Base-by-base conservation (phyloP, 2,329 filamentous ascomycete genomes). In the Talaromyces pinophilus region DNA sequence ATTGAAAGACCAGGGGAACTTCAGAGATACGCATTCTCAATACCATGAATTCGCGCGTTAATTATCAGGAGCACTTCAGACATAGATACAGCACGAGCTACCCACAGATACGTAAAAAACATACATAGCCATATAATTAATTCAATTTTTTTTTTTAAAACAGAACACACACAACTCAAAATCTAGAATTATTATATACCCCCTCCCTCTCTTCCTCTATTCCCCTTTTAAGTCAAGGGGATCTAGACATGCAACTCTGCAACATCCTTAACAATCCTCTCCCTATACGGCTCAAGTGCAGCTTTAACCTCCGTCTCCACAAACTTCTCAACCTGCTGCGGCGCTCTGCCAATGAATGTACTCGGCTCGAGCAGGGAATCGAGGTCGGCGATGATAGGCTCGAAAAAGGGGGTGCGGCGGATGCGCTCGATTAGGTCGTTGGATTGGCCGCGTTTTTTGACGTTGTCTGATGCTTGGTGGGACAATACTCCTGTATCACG, bases 351-450 rank as follows among this genome's bases (percentile, higher is more conserved):
- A 15, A 63, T 67, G 22, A 59, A 65, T 8, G 59, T 48, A 3
- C 17, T 19, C 6, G 63, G 55, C 2, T 60, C 55, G 5, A 67
- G 61, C 13, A 67, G 13, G 15, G 38, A 38, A 11, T 67, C 65
- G 1, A 67, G 60, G 6, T 67, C 60, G 17, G 28, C 44, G 17
- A 46, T 48, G 10, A 67, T 63, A 11, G 59, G 60, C 28, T 35
- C 38, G 82, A 97, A 97, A 83, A 91, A 97, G 52, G 87, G 82
- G 50, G 84, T 89, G 62, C 80, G 82, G 76, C 86, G 87, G 75
- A 97, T 93, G 15, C 93, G 83, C 69, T 92, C 88, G 15, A 97
- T 87, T 2, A 97, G 83, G 76, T 97, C 92, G 74, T 97, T 97
- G 63, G 86, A 81, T 71, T 88, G 87, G 42, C 92, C 92, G 77